Base-by-base conservation (phyloP, 768 basidiomycete species). In the Psilocybe cyanescens region DNA sequence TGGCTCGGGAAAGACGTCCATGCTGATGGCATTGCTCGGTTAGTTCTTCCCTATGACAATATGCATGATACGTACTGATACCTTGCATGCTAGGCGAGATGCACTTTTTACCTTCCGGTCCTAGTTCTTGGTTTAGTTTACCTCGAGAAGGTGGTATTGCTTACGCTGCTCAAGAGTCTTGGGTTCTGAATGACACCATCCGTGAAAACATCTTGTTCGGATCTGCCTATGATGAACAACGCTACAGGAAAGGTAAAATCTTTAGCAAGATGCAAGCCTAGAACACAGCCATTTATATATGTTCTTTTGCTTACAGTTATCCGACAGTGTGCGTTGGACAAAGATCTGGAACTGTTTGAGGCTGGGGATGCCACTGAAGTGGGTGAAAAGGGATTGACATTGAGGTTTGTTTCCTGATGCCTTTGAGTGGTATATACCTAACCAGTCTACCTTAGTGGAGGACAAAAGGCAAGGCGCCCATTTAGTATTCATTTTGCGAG, bases 131-230 rank as follows among this genome's bases (percentile, higher is more conserved):
- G 81, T 89, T 81, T 72, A 84, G 83, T 61, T 80, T 93, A 2
- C 91, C 92, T 33, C 78, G 89, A 5, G 74, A 73, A 3, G 80
- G 79, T 3, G 90, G 91, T 7, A 80, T 94, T 30, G 86, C 90
- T 4, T 93, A 90, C 71, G 88, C 89, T 11, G 87, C 88, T 2
- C 92, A 95, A 70, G 90, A 92, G 68, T 86, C 89, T 3, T 95
- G 91, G 91, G 86, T 92, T 9, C 83, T 88, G 72, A 92, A 90
- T 62, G 89, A 87, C 58, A 91, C 89, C 0, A 88, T 91, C 51
- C 79, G 76, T 78, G 88, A 93, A 49, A 95, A 95, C 68, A 88
- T 95, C 58, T 74, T 90, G 47, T 95, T 95, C 63, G 91, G 91
- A 35, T 75, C 85, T 11, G 82, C 86, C 1, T 91, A 86, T 63